phyloP scores from a whole-genome alignment of 805 yeast species.

The Barnettozyma sucrosica region DNA sequence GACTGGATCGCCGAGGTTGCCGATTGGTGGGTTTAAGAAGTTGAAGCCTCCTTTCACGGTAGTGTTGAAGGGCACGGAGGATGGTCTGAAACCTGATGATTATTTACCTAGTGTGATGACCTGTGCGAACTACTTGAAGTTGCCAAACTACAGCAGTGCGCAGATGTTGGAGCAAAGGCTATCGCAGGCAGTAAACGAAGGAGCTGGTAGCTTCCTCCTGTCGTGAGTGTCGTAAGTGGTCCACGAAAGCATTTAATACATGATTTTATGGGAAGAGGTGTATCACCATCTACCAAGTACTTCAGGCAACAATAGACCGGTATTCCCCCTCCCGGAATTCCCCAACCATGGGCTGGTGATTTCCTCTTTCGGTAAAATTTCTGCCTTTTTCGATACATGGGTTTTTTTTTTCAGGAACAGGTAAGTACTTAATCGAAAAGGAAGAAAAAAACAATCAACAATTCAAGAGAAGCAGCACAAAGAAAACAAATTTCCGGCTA shows the following conservation, averaged over 20 bases:
- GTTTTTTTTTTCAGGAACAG: neutral
- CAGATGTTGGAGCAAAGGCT: conserved; percentile 55
- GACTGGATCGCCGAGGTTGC: conserved; percentile 90
- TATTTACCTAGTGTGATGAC: conserved; percentile 97
- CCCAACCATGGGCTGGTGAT: neutral
- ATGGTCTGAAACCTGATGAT: conserved; percentile 60
- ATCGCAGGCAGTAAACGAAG: conserved; percentile 73
- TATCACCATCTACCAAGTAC: neutral
- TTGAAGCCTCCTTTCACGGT: conserved; percentile 81
- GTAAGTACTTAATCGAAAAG: no score
- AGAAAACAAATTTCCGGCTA: neutral
- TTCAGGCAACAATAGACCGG: neutral
- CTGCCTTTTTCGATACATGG: neutral
- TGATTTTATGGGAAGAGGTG: neutral
- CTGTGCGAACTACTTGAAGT: conserved; percentile 87
- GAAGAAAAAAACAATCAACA: neutral
- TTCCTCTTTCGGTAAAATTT: neutral
- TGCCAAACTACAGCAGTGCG: conserved; percentile 72
- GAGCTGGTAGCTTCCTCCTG: conserved; percentile 79
- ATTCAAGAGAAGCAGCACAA: neutral
- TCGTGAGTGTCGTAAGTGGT: conserved; percentile 37
- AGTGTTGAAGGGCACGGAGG: conserved; percentile 78
- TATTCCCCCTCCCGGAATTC: neutral
- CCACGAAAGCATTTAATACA: neutral
- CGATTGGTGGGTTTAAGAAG: conserved; percentile 88